Conservation (phyloP, 2,329 filamentous ascomycete genomes). For the Curvularia eragrostidis region DNA sequence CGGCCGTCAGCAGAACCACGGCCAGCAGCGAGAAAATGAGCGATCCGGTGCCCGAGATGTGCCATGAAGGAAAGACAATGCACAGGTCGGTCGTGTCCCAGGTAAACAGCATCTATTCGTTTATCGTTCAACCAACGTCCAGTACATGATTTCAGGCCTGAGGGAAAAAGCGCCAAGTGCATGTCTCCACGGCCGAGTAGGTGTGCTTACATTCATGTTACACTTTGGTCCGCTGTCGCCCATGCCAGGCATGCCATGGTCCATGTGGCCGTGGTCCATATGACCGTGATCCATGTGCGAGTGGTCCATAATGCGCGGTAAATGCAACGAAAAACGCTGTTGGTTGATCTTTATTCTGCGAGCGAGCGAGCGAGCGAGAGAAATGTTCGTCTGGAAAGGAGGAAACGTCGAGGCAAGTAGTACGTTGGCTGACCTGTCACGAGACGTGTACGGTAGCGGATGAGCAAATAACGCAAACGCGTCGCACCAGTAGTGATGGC, state of each 20-base stretch:
- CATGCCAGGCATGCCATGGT: constrained; percentile 62
- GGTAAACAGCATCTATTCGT: constrained; percentile 89
- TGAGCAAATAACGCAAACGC: constrained; percentile 5
- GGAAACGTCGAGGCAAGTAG: not conserved
- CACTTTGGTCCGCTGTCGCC: constrained; percentile 65
- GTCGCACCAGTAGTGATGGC: constrained; percentile 31
- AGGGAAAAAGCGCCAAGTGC: not conserved
- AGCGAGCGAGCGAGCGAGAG: not conserved
- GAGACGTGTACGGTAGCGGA: constrained; percentile 1
- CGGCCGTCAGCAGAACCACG: constrained; percentile 83
- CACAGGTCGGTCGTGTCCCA: constrained; percentile 94
- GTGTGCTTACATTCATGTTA: constrained; percentile 81
- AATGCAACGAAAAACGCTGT: not conserved
- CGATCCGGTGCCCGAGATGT: constrained; percentile 73
- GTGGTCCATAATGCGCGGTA: constrained; percentile 40
- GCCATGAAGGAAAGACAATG: constrained; percentile 94
- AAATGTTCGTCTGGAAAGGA: not conserved
- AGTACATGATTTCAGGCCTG: not conserved
- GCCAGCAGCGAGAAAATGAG: constrained; percentile 83
- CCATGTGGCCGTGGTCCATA: constrained; percentile 66
- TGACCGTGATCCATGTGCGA: constrained; percentile 52
- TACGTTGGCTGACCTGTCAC: constrained; percentile 10
- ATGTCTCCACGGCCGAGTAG: not conserved
- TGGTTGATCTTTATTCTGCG: too few relatives aligned
- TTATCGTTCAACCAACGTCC: not conserved